A percentile compares a stretch with the other conserved stretches of the same genome.
Conservation (phyloP, 805 yeast species). For the Candida tammaniensis region DNA sequence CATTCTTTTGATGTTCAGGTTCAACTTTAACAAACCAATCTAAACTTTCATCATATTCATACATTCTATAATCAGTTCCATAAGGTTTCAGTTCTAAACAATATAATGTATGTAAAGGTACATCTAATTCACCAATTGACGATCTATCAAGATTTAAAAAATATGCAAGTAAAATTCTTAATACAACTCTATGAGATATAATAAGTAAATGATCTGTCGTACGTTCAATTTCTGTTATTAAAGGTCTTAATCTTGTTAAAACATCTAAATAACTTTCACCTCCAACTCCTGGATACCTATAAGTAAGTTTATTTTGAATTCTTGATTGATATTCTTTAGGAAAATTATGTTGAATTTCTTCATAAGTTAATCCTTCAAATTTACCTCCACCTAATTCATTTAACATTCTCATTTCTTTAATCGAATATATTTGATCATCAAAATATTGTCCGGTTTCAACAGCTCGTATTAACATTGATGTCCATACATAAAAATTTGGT, state of each 20-base stretch:
- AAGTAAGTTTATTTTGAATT: constrained; percentile 71
- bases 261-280: constrained; percentile 96
- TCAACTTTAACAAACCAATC: constrained; percentile 78
- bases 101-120: constrained; percentile 88
- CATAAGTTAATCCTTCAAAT: constrained; percentile 90
- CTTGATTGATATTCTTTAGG: constrained; percentile 83
- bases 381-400: constrained; percentile 93
- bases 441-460: constrained; percentile 76
- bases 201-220: constrained; percentile 83
- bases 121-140: constrained; percentile 84
- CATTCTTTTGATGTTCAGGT: constrained; percentile 53
- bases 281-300: constrained; percentile 95
- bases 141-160: constrained; percentile 80
- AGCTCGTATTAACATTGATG: constrained; percentile 79
- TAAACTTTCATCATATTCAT: constrained; percentile 74
- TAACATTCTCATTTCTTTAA: constrained; percentile 88
- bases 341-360: constrained; percentile 66
- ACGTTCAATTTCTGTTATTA: constrained; percentile 89
- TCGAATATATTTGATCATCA: constrained; percentile 67
- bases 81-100: constrained; percentile 90
- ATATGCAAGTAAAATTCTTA: constrained; percentile 83
- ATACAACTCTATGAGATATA: constrained; percentile 87
- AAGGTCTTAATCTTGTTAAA: constrained; percentile 81
- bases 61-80: constrained; percentile 91
- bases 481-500: constrained; percentile 86